These are phyloP conservation scores for Tricholoma sp. DNA, from an alignment of 768 basidiomycete genomes.

Conservation along the genomic window DNA sequence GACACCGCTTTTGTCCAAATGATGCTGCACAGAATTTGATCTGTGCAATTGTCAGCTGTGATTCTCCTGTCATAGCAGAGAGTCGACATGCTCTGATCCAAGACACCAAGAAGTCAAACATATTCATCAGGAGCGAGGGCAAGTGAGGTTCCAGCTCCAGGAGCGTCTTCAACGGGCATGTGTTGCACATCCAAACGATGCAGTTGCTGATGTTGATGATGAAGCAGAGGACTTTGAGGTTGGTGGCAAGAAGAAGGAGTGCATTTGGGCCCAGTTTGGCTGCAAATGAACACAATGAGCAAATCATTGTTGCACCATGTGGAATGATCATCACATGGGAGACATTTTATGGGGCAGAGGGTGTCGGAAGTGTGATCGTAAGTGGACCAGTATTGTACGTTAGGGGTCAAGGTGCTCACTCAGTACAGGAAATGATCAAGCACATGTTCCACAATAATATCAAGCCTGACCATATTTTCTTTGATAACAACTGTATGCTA, in stretches of 20 bases:
- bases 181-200: not conserved
- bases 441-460: too few species aligned
- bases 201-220: not conserved
- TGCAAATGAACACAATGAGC: slow-evolving; percentile 28
- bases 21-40: not conserved
- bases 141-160: slow-evolving; percentile 23
- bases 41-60: slow-evolving; percentile 21
- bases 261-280: slow-evolving; percentile 24
- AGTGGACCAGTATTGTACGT: slow-evolving; percentile 15
- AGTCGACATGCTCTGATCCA: slow-evolving; percentile 16
- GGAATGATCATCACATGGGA: slow-evolving; percentile 26
- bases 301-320: slow-evolving; percentile 27
- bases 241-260: slow-evolving; percentile 1
- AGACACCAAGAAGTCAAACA: slow-evolving; percentile 20
- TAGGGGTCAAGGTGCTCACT: too few species aligned
- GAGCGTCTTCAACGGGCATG: slow-evolving; percentile 1
- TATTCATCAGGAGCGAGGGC: slow-evolving; percentile 14
- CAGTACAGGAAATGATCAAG: slow-evolving; percentile 3
- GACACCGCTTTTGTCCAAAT: not conserved
- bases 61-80: not conserved
- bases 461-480: too few species aligned
- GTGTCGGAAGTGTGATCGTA: slow-evolving; percentile 1
- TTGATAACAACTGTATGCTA: slow-evolving; percentile 27
- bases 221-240: not conserved
- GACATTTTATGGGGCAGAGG: slow-evolving; percentile 29